Conservation (phyloP, 768 basidiomycete species). For the Naganishia onofrii region DNA sequence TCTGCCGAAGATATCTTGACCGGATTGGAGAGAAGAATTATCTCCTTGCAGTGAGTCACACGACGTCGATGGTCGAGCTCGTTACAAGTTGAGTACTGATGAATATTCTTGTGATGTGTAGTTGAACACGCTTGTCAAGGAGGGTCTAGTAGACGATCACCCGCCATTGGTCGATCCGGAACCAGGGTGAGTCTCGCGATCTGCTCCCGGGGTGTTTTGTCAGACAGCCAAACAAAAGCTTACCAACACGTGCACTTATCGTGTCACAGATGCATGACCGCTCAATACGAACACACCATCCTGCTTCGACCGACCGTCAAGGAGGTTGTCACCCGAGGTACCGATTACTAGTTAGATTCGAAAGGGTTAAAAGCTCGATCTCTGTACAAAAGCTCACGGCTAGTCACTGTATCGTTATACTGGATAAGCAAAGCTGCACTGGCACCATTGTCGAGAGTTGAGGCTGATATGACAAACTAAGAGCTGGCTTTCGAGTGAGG, state of each 20-base stretch:
- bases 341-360: conserved; percentile 52
- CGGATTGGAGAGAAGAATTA: conserved; percentile 89
- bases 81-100: background rate
- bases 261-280: conserved; percentile 67
- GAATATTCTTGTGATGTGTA: background rate
- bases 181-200: conserved; percentile 54
- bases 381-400: background rate
- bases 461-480: too few species aligned
- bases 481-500: too few species aligned
- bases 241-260: background rate
- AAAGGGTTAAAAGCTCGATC: background rate
- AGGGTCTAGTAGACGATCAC: conserved; percentile 86
- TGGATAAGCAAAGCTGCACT: background rate
- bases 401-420: conserved; percentile 3
- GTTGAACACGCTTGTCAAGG: conserved; percentile 79
- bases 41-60: conserved; percentile 63
- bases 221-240: too few species aligned
- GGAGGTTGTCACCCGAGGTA: conserved; percentile 56
- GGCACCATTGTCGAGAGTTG: too few species aligned
- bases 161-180: conserved; percentile 82
- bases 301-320: conserved; percentile 57
- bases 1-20: conserved; percentile 92
- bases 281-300: conserved; percentile 64
- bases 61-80: conserved; percentile 44
- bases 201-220: background rate